Percentiles rank a stretch among this genome's conserved stretches.
Conservation (phyloP, 1,284 basidiomycete species). For the Chiua sp. region DNA sequence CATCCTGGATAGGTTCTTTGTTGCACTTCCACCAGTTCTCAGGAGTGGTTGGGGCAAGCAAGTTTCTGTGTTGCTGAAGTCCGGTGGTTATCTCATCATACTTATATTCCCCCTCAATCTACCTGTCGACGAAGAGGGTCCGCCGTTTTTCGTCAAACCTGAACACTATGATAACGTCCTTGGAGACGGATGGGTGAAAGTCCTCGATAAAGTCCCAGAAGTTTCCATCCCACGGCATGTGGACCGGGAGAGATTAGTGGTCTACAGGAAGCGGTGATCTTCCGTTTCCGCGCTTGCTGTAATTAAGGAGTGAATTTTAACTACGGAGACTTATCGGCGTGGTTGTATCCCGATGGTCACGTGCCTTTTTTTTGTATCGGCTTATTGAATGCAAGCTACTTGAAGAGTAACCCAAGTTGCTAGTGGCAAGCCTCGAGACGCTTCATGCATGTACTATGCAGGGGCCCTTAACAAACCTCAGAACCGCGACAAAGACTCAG, state of each 20-base stretch:
- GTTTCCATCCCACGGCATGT: slow-evolving; percentile 43
- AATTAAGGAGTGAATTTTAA: too few species aligned
- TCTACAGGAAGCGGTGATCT: slow-evolving; percentile 21
- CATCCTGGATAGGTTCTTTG: slow-evolving; percentile 21
- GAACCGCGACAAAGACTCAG: slow-evolving; percentile 12
- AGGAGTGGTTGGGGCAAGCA: slow-evolving; percentile 62
- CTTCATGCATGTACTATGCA: slow-evolving; percentile 28
- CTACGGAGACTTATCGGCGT: too few species aligned
- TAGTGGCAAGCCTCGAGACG: neutral
- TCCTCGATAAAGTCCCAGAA: slow-evolving; percentile 57
- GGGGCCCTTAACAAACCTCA: slow-evolving; percentile 30
- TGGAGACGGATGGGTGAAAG: slow-evolving; percentile 57
- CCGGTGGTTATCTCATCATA: slow-evolving; percentile 66
- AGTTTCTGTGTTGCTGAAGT: slow-evolving; percentile 60
- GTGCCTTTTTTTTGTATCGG: slow-evolving; percentile 27
- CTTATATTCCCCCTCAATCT: slow-evolving; percentile 59
- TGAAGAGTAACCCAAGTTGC: too few species aligned
- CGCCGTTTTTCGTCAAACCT: slow-evolving; percentile 65
- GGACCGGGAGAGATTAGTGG: slow-evolving; percentile 22
- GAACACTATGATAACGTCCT: slow-evolving; percentile 61
- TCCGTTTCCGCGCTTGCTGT: too few species aligned
- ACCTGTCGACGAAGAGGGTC: slow-evolving; percentile 55
- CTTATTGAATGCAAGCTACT: too few species aligned
- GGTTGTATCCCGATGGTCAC: slow-evolving; percentile 1
- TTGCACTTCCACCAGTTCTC: slow-evolving; percentile 48